These are phyloP conservation scores for Croton setiger DNA, from an alignment of 441 rosid genomes.

Conservation along the genomic window DNA sequence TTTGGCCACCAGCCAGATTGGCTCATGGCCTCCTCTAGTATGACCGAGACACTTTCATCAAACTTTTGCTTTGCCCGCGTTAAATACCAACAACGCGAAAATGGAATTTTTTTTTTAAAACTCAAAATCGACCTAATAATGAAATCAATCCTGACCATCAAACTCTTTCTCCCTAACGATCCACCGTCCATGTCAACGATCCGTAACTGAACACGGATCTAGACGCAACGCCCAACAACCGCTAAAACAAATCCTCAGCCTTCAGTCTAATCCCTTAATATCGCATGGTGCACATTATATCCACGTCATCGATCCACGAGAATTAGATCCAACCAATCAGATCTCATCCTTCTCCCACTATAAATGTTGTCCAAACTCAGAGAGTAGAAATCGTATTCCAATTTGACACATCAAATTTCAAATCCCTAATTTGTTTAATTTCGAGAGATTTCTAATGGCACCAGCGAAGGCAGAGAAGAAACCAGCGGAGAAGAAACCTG, in stretches of 20 bases:
- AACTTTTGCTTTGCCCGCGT: too few relatives aligned
- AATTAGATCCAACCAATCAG: neutral
- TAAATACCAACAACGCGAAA: too few relatives aligned
- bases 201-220: neutral
- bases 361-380: neutral
- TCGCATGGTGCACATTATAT: neutral
- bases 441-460: neutral
- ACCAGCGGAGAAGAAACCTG: too few relatives aligned
- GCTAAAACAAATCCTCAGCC: neutral
- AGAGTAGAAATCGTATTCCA: too few relatives aligned
- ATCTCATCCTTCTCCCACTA: neutral
- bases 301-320: conserved; percentile 6
- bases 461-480: too few relatives aligned
- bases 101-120: too few relatives aligned
- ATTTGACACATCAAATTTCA: neutral
- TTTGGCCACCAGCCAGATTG: too few relatives aligned
- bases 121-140: too few relatives aligned
- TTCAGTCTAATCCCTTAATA: neutral
- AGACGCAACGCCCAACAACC: neutral
- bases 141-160: neutral
- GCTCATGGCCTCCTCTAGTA: too few relatives aligned
- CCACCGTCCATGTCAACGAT: neutral
- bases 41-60: too few relatives aligned
- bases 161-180: neutral
- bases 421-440: neutral